Evolutionary conservation across 306 rosid species (phyloP), one percentile per base, ranked within the genome.

Genomic region (Medicago lupulina): DNA sequence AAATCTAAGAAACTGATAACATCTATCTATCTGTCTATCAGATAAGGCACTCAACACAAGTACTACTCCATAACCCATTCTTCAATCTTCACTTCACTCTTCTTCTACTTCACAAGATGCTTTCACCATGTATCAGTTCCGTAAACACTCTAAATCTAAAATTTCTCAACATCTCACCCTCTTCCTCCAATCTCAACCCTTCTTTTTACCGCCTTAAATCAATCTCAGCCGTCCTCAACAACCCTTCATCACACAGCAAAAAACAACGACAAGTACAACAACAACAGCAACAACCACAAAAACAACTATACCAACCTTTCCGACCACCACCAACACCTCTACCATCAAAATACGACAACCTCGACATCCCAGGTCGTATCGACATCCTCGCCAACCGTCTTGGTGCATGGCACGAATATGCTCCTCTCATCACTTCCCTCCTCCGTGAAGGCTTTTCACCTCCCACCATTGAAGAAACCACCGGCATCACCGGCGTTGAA

Each of bases 341-440:
- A 11, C 96, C 96, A 0, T 7, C 86, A 4, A 66, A 87, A 14
- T 90, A 34, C 81, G 51, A 78, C 2, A 71, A 82, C 49, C 96
- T 95, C 14, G 98, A 95, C 81, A 9, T 74, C 71, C 31, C 57
- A 0, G 50, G 65, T n/a, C 89, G 83, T 41, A 79, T 95, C 60
- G 89, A 90, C 0, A 73, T 90, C 53, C 97, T 95, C 31, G 9
- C 88, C 31, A 84, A 89, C 68, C 97, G 97, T 17, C 85, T 95
- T 49, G 98, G 98, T 50, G 77, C 70, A n/a, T 95, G 98, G 98
- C 75, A 62, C 74, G 87, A 92, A 34, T 92, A 81, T 80, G 97
- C 98, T 9, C 93, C 97, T 0, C 80, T 95, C 12, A 95, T 95
- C 62, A 53, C 90, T 7, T 71, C 92, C 71, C 79, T 95, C 7